Evolutionary conservation across 148 eudicot genomes (phyloP), one percentile per base, ranked within the genome.

Genomic region (Silene uniflora): DNA sequence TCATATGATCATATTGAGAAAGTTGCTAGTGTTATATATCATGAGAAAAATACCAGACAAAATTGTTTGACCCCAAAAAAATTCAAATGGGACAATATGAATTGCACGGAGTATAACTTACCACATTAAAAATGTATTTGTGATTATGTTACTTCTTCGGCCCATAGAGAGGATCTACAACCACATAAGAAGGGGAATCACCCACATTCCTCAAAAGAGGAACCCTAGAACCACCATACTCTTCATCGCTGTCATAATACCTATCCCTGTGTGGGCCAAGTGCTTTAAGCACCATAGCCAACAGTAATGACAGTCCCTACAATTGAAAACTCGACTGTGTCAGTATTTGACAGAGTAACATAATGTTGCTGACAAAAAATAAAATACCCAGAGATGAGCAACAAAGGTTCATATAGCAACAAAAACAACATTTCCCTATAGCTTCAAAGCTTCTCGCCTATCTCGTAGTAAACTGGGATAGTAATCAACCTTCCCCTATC

Each of bases 241-340:
- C 93, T 76, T 90, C 98, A 82, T 93, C 98, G 19, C 88, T 89
- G 35, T 93, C 96, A 77, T 90, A 90, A 72, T 69, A 81, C 73
- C 86, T 84, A 80, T 89, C 89, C 27, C 77, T 72, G 35, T 84
- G 85, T 66, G 96, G 85, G 56, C 98, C 96, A 32, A 92, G 84
- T 72, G 91, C 93, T 84, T 86, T 89, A 71, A 92, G 88, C 71
- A 89, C 83, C 85, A 89, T 86, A 76, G 96, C 93, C 69, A 92
- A 67, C 49, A 92, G 72, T 69, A 79, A 78, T 19, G 85, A 73
- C 55, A 76, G 16, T 39, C 85, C 77, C 80, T 83, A 75, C 29
- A 66, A 64, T 74, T 17, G 72, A 21, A 64, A 47, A 68, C 17
- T 64, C 25, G 22, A 29, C 21, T 44, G 66, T 24, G 60, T 79